Evolutionary conservation across 2,329 filamentous ascomycete genomes (phyloP).

Genomic region (Colletotrichum falcatum): DNA sequence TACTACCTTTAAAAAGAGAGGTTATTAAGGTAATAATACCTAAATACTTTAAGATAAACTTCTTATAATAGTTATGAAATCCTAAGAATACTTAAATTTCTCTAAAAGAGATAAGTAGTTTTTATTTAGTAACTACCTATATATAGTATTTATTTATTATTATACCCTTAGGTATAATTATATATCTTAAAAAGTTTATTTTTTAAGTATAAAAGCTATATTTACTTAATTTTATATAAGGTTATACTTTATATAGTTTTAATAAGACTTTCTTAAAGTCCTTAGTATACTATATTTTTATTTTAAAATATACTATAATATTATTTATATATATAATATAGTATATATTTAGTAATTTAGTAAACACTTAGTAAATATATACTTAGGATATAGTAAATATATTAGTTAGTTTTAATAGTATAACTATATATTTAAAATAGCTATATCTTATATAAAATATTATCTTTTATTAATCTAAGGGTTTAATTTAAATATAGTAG

Average conservation of each 20-base stretch:
- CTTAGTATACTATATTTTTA: neutral
- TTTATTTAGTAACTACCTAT: neutral
- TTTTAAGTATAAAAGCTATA: neutral
- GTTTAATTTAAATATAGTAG: neutral
- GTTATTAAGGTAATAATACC: neutral
- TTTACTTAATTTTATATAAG: neutral
- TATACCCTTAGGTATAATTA: no score
- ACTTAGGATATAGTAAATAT: neutral
- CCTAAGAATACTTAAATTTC: neutral
- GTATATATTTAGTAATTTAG: neutral
- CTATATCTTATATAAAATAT: slow-evolving; percentile 1
- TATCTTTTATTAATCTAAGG: slow-evolving; percentile 5
- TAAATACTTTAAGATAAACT: neutral
- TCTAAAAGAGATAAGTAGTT: rapidly evolving
- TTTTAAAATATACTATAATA: slow-evolving; percentile 8
- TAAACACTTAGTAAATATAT: slow-evolving; percentile 11
- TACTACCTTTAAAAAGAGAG: neutral
- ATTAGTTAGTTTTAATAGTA: slow-evolving; percentile 5
- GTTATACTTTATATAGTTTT: no score
- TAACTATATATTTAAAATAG: slow-evolving; percentile 6
- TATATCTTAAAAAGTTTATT: neutral
- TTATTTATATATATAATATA: slow-evolving; percentile 8
- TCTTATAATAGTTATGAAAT: neutral
- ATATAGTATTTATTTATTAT: neutral
- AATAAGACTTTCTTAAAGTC: neutral